Conservation (phyloP, 1,284 basidiomycete genomes). For the Puccinia horiana region DNA sequence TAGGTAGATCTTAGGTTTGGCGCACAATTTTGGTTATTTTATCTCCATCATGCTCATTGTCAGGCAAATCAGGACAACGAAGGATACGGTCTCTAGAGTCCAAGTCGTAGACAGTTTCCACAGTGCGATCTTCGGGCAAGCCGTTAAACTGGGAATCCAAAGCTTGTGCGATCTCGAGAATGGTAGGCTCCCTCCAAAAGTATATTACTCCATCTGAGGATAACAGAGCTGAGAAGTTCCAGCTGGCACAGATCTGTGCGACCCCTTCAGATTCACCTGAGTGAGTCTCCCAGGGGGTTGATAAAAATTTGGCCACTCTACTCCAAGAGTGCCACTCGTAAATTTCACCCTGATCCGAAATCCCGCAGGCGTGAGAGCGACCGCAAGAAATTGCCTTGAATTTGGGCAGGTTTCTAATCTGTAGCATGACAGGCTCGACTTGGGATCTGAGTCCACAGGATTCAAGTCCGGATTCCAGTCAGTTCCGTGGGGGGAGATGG, state of each 20-base stretch:
- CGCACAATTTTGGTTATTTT: constrained; percentile 29
- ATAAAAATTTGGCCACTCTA: constrained; percentile 50
- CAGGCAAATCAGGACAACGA: constrained; percentile 30
- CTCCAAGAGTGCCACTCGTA: constrained; percentile 51
- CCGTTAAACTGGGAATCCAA: constrained; percentile 34
- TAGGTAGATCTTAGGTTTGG: neutral
- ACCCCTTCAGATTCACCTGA: constrained; percentile 52
- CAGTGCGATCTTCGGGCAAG: constrained; percentile 3
- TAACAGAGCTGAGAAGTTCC: constrained; percentile 39
- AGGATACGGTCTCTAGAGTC: constrained; percentile 28
- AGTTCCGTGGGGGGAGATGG: neutral
- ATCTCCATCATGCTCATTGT: constrained; percentile 9
- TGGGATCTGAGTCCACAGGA: constrained; percentile 1
- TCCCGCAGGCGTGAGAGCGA: constrained; percentile 51
- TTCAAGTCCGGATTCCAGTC: neutral
- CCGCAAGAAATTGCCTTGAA: constrained; percentile 51
- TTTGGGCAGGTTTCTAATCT: constrained; percentile 35
- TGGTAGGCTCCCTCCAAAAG: constrained; percentile 31
- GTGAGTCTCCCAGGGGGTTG: constrained; percentile 51
- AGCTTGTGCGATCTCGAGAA: constrained; percentile 3
- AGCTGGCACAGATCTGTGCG: constrained; percentile 37
- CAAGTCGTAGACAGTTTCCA: constrained; percentile 24
- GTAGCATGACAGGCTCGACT: neutral
- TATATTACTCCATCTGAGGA: constrained; percentile 18
- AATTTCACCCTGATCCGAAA: constrained; percentile 49